Base-by-base conservation (phyloP, 768 basidiomycete genomes). In the Psilocybe tampanensis region DNA sequence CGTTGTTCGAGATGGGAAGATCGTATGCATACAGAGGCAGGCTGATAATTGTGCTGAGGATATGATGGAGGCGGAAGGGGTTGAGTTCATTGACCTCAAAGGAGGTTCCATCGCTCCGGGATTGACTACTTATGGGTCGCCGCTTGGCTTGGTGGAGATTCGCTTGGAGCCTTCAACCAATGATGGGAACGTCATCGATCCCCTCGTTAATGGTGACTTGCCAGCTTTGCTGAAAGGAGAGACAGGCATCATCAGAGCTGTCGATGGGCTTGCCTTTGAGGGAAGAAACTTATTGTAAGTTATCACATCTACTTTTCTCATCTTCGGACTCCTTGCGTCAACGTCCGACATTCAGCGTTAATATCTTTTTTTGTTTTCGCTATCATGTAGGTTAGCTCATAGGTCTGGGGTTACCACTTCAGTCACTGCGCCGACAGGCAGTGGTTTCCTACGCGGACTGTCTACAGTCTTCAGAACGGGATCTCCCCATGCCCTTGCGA, bases 91-190 rank as follows among this genome's bases (percentile, higher is more conserved):
- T 44, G 79, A 94, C 64, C 75, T 94, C 11, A 70, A 81, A 48
- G 86, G 89, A 1, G 92, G 92, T 0, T 75, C 80, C 6, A 68
- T 90, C 15, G 70, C 74, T 0, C 85, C 85, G 13, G 90, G 87
- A 0, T 68, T 92, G 32, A 81, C 84, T 15, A 82, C 85, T 2
- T 86, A 83, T 61, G 39, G 91, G 88, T 49, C 63, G 1, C 63
- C 74, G 1, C 64, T 95, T 5, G 92, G 91, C 2, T 67, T 92
- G 33, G 79, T 80, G 54, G 90, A 92, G 67, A 93, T 94, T 60
- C 62, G 70, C 0, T 64, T 74, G 19, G 92, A 94, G 67, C 55
- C 77, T 2, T 83, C 83, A 6, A 92, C 92, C 2, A 76, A 75
- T 32, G 92, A 93, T 63, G 91, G 91, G 0, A 44, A 64, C 12